phyloP scores from a whole-genome alignment of 2,329 filamentous ascomycete genomes.

The Ophiostoma ips region DNA sequence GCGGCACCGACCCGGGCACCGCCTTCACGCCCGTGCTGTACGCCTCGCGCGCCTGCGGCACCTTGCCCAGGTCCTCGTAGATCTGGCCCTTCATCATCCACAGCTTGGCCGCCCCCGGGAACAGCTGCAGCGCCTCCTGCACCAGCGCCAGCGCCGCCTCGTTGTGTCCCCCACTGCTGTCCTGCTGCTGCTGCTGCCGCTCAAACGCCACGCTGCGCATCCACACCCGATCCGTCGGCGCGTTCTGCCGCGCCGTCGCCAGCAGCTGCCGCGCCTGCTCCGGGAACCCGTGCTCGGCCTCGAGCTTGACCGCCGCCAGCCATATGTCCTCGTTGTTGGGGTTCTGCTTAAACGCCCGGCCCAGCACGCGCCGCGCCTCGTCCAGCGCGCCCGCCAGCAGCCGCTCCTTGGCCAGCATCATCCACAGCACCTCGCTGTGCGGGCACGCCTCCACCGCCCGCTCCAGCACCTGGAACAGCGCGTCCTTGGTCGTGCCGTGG shows the following conservation, averaged over 20 bases:
- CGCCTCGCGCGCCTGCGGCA: slow-evolving; percentile 76
- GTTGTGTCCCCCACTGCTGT: slow-evolving; percentile 28
- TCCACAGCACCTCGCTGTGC: slow-evolving; percentile 82
- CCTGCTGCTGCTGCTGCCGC: too few relatives aligned
- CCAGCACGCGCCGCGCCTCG: slow-evolving; percentile 73
- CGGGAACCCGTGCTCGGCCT: slow-evolving; percentile 74
- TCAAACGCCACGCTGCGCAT: slow-evolving; percentile 94
- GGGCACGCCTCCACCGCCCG: slow-evolving; percentile 91
- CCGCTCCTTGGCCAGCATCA: slow-evolving; percentile 90
- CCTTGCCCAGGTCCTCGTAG: slow-evolving; percentile 70
- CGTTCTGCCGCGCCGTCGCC: slow-evolving; percentile 69
- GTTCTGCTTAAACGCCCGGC: slow-evolving; percentile 83
- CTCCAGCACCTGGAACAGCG: slow-evolving; percentile 72
- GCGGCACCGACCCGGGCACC: slow-evolving; percentile 65
- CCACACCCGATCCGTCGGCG: slow-evolving; percentile 91
- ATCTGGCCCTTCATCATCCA: slow-evolving; percentile 99
- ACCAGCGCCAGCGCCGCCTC: slow-evolving; percentile 78
- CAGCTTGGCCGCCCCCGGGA: slow-evolving; percentile 73
- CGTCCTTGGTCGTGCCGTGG: slow-evolving; percentile 55
- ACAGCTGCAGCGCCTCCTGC: slow-evolving; percentile 73
- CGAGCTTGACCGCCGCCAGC: slow-evolving; percentile 89
- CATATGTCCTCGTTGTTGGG: slow-evolving; percentile 97
- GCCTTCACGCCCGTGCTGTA: slow-evolving; percentile 80
- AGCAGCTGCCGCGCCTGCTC: slow-evolving; percentile 74
- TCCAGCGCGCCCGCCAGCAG: slow-evolving; percentile 81